phyloP scores from a whole-genome alignment of 2,329 filamentous ascomycete genomes.

The Beauveria asiatica region DNA sequence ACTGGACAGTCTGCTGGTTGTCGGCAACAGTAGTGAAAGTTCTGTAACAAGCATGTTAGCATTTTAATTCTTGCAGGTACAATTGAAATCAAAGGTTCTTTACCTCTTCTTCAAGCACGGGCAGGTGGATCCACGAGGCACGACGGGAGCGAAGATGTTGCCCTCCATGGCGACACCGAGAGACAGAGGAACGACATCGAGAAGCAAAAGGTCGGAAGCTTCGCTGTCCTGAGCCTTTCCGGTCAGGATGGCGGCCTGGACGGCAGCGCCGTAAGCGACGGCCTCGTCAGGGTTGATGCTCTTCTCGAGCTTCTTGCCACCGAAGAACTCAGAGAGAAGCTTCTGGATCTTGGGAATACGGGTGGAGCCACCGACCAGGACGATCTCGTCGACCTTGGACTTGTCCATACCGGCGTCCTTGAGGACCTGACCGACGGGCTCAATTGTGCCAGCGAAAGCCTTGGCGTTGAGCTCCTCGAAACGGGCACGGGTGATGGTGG shows the following conservation, averaged over 20 bases:
- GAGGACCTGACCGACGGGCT: conserved; percentile 96
- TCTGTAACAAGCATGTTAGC: conserved; percentile 13
- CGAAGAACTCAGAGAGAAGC: conserved; percentile 93
- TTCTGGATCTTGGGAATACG: conserved; percentile 97
- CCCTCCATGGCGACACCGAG: conserved; percentile 99
- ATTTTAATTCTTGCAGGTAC: background rate
- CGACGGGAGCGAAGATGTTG: conserved; percentile 95
- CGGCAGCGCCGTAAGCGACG: conserved; percentile 93
- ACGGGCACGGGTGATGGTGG: conserved; percentile 96
- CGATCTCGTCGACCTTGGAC: conserved; percentile 88
- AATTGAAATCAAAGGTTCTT: background rate
- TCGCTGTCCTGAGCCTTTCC: conserved; percentile 96
- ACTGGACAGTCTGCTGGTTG: conserved; percentile 74
- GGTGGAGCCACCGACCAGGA: conserved; percentile 95
- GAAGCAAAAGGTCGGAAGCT: conserved; percentile 85
- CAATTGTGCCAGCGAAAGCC: conserved; percentile 98
- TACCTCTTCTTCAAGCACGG: conserved; percentile 68
- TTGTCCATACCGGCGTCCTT: conserved; percentile 98
- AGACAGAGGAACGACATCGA: conserved; percentile 93
- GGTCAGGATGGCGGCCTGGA: conserved; percentile 96
- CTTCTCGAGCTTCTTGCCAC: conserved; percentile 95
- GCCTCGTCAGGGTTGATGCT: conserved; percentile 99
- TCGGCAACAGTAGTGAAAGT: conserved; percentile 84
- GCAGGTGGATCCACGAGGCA: conserved; percentile 68
- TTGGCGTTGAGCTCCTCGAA: conserved; percentile 99